Evolutionary conservation across 306 rosid genomes (phyloP).

Genomic region (Trifolium repens): DNA sequence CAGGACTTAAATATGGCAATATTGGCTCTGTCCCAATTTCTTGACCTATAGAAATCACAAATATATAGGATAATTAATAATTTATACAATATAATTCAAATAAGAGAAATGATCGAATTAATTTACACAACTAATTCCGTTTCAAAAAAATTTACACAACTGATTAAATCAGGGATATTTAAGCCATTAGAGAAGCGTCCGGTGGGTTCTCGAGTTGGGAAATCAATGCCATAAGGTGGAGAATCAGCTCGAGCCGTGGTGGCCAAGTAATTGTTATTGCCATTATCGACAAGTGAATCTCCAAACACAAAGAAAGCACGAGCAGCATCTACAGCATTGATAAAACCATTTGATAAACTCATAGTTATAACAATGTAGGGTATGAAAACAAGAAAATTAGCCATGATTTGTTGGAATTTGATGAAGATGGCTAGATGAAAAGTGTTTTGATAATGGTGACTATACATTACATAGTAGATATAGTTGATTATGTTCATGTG

Average conservation of each 20-base stretch:
- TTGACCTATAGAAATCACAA: not conserved
- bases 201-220: not conserved
- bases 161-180: not conserved
- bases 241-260: not conserved
- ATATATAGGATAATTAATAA: not conserved
- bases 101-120: not conserved
- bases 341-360: not conserved
- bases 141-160: not conserved
- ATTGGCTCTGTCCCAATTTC: not conserved
- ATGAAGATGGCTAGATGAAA: not conserved
- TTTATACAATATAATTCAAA: not conserved
- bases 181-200: conserved; percentile 11
- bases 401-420: conserved; percentile 16
- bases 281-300: conserved; percentile 1
- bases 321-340: not conserved
- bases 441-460: not conserved
- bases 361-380: not conserved
- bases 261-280: conserved; percentile 1
- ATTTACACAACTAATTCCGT: not conserved
- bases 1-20: conserved; percentile 7
- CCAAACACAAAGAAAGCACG: not conserved
- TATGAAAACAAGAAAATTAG: not conserved
- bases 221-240: conserved; percentile 17
- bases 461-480: not conserved
- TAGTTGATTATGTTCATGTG: not conserved